These are phyloP conservation scores for Mucor plumbeus DNA, from an alignment of 371 early-diverging fungal species.

Conservation along the genomic window DNA sequence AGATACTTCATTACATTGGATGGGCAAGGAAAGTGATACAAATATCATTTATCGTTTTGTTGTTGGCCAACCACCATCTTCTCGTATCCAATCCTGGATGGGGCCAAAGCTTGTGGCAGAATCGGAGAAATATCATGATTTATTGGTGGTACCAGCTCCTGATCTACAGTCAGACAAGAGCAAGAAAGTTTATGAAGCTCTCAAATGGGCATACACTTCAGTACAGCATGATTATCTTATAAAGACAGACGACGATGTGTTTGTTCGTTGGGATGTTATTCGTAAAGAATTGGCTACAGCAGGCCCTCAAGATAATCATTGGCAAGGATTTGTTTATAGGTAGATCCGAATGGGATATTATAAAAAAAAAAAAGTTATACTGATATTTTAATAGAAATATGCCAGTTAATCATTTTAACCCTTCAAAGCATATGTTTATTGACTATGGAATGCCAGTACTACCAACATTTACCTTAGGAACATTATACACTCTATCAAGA, in stretches of 20 bases:
- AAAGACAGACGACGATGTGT: conserved; percentile 69
- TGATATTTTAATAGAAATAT: conserved; percentile 41
- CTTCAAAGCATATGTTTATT: conserved; percentile 17
- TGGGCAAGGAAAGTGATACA: conserved; percentile 17
- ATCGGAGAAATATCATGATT: conserved; percentile 52
- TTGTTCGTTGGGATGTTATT: conserved; percentile 64
- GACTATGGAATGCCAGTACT: conserved; percentile 61
- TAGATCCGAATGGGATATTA: conserved; percentile 16
- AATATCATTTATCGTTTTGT: conserved; percentile 57
- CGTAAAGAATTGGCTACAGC: conserved; percentile 40
- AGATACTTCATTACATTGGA: conserved; percentile 47
- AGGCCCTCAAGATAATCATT: conserved; percentile 48
- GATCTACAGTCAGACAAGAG: conserved; percentile 57
- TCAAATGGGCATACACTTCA: conserved; percentile 49
- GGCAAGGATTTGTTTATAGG: conserved; percentile 67
- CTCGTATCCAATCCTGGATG: conserved; percentile 43
- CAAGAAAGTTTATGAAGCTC: conserved; percentile 56
- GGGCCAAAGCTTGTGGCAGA: conserved; percentile 52
- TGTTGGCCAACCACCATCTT: conserved; percentile 59
- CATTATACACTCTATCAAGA: conserved; percentile 58
- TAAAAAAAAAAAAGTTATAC: neutral
- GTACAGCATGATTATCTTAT: conserved; percentile 57
- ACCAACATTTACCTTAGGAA: conserved; percentile 61
- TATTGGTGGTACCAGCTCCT: conserved; percentile 62
- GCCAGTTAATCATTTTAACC: conserved; percentile 32